Percentiles rank a stretch among this genome's conserved stretches.
phyloP scores from a whole-genome alignment of 1,284 basidiomycete species.

The Baeospora myosura region DNA sequence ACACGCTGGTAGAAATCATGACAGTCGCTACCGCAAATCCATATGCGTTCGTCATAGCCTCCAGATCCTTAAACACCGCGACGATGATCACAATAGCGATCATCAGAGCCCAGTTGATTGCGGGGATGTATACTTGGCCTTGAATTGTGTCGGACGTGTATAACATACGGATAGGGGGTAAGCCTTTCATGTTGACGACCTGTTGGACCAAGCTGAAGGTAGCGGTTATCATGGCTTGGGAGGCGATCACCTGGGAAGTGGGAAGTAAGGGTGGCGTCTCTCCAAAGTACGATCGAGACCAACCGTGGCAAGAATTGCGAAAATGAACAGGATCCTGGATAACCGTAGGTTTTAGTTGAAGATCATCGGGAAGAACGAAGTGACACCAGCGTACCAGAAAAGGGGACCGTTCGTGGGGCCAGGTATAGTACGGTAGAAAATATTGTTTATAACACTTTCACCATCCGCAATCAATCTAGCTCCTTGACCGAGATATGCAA shows the following conservation, averaged over 20 bases:
- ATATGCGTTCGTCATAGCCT: conserved; percentile 40
- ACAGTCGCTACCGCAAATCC: conserved; percentile 59
- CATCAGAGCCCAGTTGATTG: conserved; percentile 51
- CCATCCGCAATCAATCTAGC: conserved; percentile 49
- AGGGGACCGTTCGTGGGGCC: conserved; percentile 43
- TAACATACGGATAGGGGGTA: conserved; percentile 51
- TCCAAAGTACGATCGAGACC: conserved; percentile 15
- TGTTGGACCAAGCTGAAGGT: conserved; percentile 62
- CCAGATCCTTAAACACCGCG: conserved; percentile 47
- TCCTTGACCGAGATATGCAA: conserved; percentile 67
- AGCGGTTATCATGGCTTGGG: conserved; percentile 64
- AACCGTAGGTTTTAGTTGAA: neutral
- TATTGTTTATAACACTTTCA: conserved; percentile 39
- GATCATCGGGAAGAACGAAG: too few relatives aligned
- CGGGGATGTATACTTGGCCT: conserved; percentile 61
- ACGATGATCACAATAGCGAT: conserved; percentile 50
- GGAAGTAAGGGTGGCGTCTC: neutral
- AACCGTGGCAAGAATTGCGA: conserved; percentile 59
- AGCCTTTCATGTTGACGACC: conserved; percentile 50
- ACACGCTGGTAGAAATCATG: conserved; percentile 51
- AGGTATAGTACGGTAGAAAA: conserved; percentile 62
- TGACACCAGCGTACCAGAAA: conserved; percentile 41
- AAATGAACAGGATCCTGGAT: conserved; percentile 50
- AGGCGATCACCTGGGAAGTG: conserved; percentile 40
- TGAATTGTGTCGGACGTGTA: conserved; percentile 54